These are phyloP conservation scores for Hyphopichia homilentoma DNA, from an alignment of 805 yeast species.

Conservation along the genomic window DNA sequence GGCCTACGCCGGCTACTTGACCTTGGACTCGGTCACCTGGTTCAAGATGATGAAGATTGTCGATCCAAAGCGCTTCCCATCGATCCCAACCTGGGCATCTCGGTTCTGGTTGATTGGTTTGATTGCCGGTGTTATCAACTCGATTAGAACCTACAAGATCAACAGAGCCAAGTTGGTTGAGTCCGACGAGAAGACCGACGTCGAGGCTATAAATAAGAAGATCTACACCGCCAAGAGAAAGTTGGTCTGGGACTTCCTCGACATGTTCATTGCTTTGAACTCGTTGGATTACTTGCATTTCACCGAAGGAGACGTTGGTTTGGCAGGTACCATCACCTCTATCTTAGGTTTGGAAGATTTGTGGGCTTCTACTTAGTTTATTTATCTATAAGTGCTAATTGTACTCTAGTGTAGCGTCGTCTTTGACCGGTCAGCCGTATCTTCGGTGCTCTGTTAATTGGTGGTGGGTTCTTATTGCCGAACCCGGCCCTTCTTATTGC, in stretches of 20 bases:
- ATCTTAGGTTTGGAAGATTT: constrained; percentile 69
- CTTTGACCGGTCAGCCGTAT: no score
- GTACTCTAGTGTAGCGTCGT: no score
- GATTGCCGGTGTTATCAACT: constrained; percentile 56
- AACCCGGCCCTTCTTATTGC: no score
- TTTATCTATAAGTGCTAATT: no score
- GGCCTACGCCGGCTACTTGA: constrained; percentile 59
- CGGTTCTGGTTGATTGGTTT: constrained; percentile 79
- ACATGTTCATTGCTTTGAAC: constrained; percentile 70
- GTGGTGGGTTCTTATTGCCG: no score
- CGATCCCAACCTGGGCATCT: constrained; percentile 54
- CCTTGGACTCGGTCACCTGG: constrained; percentile 62
- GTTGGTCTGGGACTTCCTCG: constrained; percentile 73
- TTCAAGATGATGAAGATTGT: constrained; percentile 55
- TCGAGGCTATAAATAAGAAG: constrained; percentile 40
- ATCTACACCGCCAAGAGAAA: constrained; percentile 53
- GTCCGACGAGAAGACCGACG: constrained; percentile 25
- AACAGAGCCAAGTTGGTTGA: constrained; percentile 34
- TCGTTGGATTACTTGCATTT: constrained; percentile 55
- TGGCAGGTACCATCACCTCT: constrained; percentile 82
- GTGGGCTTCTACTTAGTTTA: constrained; percentile 48
- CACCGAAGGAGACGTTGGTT: constrained; percentile 78
- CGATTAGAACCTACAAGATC: constrained; percentile 51
- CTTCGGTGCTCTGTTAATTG: no score
- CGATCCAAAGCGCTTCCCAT: constrained; percentile 43